Conservation (phyloP, 768 basidiomycete genomes). For the Mrakia gelida region DNA sequence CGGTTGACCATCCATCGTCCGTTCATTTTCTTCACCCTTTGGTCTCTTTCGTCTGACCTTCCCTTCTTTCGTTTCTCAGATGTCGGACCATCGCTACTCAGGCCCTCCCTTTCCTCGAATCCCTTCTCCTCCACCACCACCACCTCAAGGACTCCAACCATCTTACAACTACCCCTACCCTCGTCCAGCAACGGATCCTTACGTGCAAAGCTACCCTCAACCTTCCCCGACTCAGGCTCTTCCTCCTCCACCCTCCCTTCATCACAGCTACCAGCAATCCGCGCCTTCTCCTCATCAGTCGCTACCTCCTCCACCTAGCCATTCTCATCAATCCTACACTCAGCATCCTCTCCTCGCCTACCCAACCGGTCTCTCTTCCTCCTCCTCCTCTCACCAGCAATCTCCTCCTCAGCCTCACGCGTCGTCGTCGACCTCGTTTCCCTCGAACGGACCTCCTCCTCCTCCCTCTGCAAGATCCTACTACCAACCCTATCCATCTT, state of each 20-base stretch:
- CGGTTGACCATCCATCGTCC: not conserved
- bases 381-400: not conserved
- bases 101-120: not conserved
- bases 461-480: not conserved
- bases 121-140: not conserved
- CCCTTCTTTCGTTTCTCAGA: not conserved
- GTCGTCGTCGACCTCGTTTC: not conserved
- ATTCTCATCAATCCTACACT: not conserved
- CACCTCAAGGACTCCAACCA: not conserved
- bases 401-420: not conserved
- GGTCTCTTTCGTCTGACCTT: not conserved
- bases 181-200: not conserved
- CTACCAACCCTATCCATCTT: not conserved
- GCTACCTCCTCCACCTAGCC: not conserved
- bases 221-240: not conserved
- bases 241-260: not conserved
- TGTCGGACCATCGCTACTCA: not conserved
- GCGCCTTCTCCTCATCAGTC: not conserved
- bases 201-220: not conserved
- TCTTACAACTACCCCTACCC: slow-evolving; percentile 1
- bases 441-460: not conserved
- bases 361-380: not conserved
- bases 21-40: not conserved
- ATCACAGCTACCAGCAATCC: not conserved
- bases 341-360: slow-evolving; percentile 12